Evolutionary conservation across 805 yeast species (phyloP), one percentile per base, ranked within the genome.

Genomic region (Candida oleophila): DNA sequence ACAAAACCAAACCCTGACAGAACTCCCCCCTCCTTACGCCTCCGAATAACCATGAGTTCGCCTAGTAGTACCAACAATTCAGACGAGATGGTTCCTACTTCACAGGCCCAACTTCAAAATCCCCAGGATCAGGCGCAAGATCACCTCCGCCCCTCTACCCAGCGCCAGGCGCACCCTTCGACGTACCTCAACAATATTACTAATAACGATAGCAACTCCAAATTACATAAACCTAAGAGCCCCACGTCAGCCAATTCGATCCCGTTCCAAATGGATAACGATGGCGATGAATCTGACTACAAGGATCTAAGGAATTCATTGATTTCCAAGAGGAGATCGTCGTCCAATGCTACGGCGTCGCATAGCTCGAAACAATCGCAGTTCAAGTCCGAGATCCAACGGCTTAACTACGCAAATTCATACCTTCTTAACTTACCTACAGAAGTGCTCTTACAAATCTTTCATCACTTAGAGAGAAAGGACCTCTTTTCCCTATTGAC

Each of bases 401-500:
- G 49, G 42, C 44, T 53, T 19, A 56, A 55, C 47, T 49, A 56
- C 46, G 53, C 50, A 45, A 61, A 67, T 49, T 66, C 75, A 5
- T 74, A 74, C 19, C 68, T 80, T 41, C 62, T 73, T 16, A 71
- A 69, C 41, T 61, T 80, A 42, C 85, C 85, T 7, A 79, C 84
- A 0, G 85, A 80, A 63, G 80, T 87, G 16, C 62, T 87, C 38
- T 76, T 84, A 42, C 74, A 84, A 52, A 81, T 87, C 1, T 81
- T 87, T 49, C 83, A 87, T 44, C 76, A 83, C 49, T 66, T 86
- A 43, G 81, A 76, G 41, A 75, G 85, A 37, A 80, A 77, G 52
- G 90, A 85, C 55, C 68, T 83, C 49, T 81, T 80, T 22, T 72
- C 81, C 12, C 65, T 85, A 19, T 68, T 89, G 50, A 74, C 89